Evolutionary conservation across 1,139 yeast genomes (phyloP).

Genomic region (Candida sp.): DNA sequence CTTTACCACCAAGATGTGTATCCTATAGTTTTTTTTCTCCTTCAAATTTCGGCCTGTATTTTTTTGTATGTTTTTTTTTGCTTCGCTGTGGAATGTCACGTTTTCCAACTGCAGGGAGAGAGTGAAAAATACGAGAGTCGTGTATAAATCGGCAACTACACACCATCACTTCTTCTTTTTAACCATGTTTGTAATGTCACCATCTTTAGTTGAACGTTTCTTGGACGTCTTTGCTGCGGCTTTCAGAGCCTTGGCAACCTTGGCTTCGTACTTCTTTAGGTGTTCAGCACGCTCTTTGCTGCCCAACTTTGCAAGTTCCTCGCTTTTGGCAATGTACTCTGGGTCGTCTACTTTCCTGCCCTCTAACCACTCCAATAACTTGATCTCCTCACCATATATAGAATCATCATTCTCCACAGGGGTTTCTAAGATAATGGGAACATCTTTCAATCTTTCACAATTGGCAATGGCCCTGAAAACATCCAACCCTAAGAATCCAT

Average conservation of each 20-base stretch:
- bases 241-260: constrained; percentile 20
- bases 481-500: constrained; percentile 89
- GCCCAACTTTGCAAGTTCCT: constrained; percentile 58
- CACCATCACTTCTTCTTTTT: constrained; percentile 14
- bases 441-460: constrained; percentile 56
- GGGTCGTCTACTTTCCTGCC: constrained; percentile 57
- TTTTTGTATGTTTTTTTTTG: background rate
- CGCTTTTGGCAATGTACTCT: constrained; percentile 54
- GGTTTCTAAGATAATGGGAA: constrained; percentile 92
- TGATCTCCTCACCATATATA: constrained; percentile 82
- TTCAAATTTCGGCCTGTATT: too few relatives aligned
- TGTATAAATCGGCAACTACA: background rate
- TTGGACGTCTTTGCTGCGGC: constrained; percentile 9
- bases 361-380: constrained; percentile 70
- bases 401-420: constrained; percentile 69
- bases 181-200: constrained; percentile 13
- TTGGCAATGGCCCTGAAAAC: constrained; percentile 81
- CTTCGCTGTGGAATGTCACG: background rate
- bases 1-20: too few relatives aligned
- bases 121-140: background rate
- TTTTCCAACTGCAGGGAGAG: background rate
- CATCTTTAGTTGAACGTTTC: constrained; percentile 19
- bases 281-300: constrained; percentile 59
- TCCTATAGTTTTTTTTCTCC: background rate
- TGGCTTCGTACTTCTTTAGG: constrained; percentile 43